Base-by-base conservation (phyloP, 1,139 yeast species). In the Zygosaccharomyces pseudobailii region DNA sequence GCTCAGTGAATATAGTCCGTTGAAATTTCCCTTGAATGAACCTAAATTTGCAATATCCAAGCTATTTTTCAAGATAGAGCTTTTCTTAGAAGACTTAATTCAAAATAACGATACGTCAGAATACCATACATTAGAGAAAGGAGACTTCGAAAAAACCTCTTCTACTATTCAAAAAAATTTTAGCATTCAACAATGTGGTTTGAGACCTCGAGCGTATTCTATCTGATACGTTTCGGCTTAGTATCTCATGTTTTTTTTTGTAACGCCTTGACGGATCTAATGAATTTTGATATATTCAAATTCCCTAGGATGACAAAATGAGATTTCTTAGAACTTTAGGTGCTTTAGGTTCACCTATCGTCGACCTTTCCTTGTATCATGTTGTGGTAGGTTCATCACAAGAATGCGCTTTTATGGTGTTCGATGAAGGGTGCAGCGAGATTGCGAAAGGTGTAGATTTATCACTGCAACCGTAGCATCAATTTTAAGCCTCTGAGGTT, bases 11-110 rank as follows among this genome's bases (percentile, higher is more conserved):
- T 61, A 65, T 3, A 81, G 89, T 1, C 95, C 95, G 0, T 65
- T 85, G 32, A 69, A 84, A 40, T 76, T 76, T 44, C 92, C 92
- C 0, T 66, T 83, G 36, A 76, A 74, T 53, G 89, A 87, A 58
- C 80, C 88, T 0, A 76, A 80, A 49, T 85, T 78, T 57, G 75
- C 85, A 43, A 67, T 81, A 22, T 67, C 57, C 27, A 52, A 62
- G 20, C 40, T 69, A 3, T 61, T 63, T 36, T 53, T 47, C 7
- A 59, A 56, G 35, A 46, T 67, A 5, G 66, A 59, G 35, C 32
- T 6, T 10, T 38, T 38, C 19, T 17, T 38, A 9, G 33, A 38
- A 28, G 41, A 38, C 10, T 32, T 40, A 23, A n/a, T 31, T 9
- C 34, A 38, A 5, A 10, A 5, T 38, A 19, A n/a, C 19, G 33